These are phyloP conservation scores for Moesziomyces sp. DNA, from an alignment of 1,284 basidiomycete species.

Conservation along the genomic window DNA sequence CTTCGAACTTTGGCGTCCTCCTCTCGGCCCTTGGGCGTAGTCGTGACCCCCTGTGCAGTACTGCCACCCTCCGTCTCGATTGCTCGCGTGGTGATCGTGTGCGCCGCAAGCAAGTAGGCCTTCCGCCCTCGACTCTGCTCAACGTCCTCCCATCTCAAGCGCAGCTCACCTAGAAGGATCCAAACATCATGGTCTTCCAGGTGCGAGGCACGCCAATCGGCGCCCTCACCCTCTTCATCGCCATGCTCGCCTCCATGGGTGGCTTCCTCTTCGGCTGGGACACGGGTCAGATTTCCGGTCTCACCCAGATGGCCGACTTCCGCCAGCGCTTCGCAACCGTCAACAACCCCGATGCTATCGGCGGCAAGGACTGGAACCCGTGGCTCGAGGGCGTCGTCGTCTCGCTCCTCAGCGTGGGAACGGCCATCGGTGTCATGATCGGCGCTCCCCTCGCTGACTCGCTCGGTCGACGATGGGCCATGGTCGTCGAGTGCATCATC, in stretches of 20 bases:
- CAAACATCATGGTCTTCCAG: constrained; percentile 37
- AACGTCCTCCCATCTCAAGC: not conserved
- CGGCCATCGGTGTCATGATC: constrained; percentile 64
- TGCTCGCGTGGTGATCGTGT: not conserved
- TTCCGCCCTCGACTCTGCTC: not conserved
- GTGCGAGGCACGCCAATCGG: constrained; percentile 63
- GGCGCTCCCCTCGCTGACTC: constrained; percentile 72
- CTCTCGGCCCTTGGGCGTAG: not conserved
- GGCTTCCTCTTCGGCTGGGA: constrained; percentile 80
- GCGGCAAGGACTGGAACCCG: constrained; percentile 51
- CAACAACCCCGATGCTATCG: constrained; percentile 8
- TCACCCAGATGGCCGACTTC: constrained; percentile 81
- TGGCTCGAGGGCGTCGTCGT: constrained; percentile 75
- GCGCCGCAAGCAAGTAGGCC: not conserved
- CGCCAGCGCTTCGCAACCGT: constrained; percentile 73
- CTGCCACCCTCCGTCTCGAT: too few relatives aligned
- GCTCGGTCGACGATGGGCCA: constrained; percentile 78
- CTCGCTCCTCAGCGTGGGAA: constrained; percentile 72
- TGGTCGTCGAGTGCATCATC: constrained; percentile 76
- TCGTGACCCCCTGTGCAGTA: too few relatives aligned
- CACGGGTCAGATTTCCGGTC: constrained; percentile 81
- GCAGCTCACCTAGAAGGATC: not conserved
- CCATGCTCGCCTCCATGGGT: constrained; percentile 79
- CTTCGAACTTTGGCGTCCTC: not conserved
- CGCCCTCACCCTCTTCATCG: constrained; percentile 75